Base-by-base conservation (phyloP, 2,329 filamentous ascomycete species). In the Boeremia exigua region DNA sequence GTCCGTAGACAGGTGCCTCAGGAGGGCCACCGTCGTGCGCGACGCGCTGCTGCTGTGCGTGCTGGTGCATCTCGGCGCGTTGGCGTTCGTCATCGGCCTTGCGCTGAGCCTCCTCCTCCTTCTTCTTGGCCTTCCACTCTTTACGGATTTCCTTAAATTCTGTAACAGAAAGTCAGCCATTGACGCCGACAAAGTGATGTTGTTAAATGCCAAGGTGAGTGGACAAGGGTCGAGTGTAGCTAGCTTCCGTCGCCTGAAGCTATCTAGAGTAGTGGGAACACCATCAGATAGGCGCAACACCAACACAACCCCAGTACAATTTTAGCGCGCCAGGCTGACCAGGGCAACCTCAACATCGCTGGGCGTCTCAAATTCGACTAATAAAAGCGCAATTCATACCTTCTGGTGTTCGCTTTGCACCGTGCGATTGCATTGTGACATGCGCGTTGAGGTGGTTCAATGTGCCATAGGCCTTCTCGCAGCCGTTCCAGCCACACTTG, bases 121-220 rank as follows among this genome's bases (percentile, higher is more conserved):
- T 99, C 86, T 98, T 98, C 71, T 95, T 92, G 34, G 91, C 91
- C 81, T 98, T 99, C 95, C 95, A 99, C 73, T 98, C 94, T 75
- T 98, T 98, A 61, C 95, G 90, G 58, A 98, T 97, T 73, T 99
- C 95, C 76, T 99, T 99, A 81, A 99, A 98, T 77, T 98, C 95
- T 98, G 72, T 39, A 36, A 28, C 63, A 69, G 55, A 57, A 51
- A 69, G 76, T 79, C 71, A 80, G 77, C 68, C 19, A 38, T 33
- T 15, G 3, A 28, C 8, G 36, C 30, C 17, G 7, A 42, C 19
- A 11, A 56, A 3, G 25, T 48, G 30, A 10, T 49, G 29, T 42
- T 33, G 58, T 61, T 62, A 54, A 23, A 32, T 39, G 56, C 71
- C 71, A 75, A 75, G 72, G 69, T 66, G 64, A 71, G 54, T 53